A percentile compares a stretch with the other conserved stretches of the same genome.
phyloP scores from a whole-genome alignment of 108 stramenopile genomes.

The Nitzschia palea region DNA sequence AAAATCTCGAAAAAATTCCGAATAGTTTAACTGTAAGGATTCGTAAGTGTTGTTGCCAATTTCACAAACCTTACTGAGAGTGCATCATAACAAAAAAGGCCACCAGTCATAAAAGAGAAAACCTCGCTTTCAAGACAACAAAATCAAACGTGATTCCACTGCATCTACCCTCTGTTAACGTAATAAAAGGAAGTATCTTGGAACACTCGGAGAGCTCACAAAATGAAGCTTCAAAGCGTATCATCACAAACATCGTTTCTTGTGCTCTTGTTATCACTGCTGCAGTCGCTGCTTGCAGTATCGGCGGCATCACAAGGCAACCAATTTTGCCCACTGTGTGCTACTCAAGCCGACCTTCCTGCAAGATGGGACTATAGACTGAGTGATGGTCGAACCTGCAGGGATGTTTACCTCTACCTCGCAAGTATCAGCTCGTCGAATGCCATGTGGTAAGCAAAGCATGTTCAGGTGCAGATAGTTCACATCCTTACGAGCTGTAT shows the following conservation, averaged over 20 bases:
- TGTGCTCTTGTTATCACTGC: not conserved
- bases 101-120: too few species aligned
- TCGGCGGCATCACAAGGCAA: not conserved
- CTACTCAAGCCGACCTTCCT: not conserved
- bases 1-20: too few species aligned
- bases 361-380: conserved; percentile 3
- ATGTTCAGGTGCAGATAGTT: not conserved
- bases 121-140: too few species aligned
- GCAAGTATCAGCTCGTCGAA: not conserved
- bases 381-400: conserved; percentile 4
- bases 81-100: too few species aligned
- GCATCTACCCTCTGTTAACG: too few species aligned
- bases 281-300: not conserved
- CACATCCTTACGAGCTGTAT: not conserved
- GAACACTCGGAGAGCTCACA: not conserved
- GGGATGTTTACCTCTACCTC: conserved; percentile 10
- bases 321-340: conserved; percentile 17
- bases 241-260: not conserved
- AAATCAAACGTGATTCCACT: too few species aligned
- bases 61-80: too few species aligned
- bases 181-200: too few species aligned
- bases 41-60: too few species aligned
- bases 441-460: not conserved
- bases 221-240: not conserved
- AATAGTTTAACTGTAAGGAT: too few species aligned